Base-by-base conservation (phyloP, 1,139 yeast genomes). In the Lodderomyces parapsilosis region DNA sequence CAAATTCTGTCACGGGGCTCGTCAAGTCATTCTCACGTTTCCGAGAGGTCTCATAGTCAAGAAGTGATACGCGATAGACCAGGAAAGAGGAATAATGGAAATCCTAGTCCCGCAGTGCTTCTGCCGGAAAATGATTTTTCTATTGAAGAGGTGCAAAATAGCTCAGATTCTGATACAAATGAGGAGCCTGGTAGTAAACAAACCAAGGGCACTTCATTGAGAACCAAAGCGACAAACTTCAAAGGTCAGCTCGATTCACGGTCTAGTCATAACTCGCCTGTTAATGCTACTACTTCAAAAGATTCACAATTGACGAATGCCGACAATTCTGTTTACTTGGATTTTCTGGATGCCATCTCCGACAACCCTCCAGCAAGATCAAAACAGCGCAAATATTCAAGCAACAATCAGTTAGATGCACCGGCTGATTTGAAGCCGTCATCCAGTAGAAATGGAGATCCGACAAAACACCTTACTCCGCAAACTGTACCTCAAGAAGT, bases 141-240 rank as follows among this genome's bases (percentile, higher is more conserved):
- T 8, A 71, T 72, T 43, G 77, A 71, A 51, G 78, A 72, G 51
- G 62, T 68, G 23, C 49, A 45, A 25, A 65, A 68, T 48, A 72
- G 68, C 47, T 40, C 49, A 6, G 75, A 67, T 39, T 74, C 71
- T 43, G 52, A 49, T 31, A 36, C 38, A 13, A 45, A 54, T 59
- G 42, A 51, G 24, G 42, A 51, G 24, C 42, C 41, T 23, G 48
- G 47, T 11, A 36, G 35, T 13, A 10, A 19, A 9, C 34, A 17
- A 15, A 31, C 41, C 18, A 43, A 38, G 22, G 48, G 48, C 6
- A 42, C 48, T 15, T 36, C 52, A 2, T 46, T 49, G 23, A 45
- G 53, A 41, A 43, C 36, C 44, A 43, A 36, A 43, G 33, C 30
- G 6, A 15, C 33, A 15, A 30, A 14, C 10, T 11, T 15, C 11